Percentiles rank a stretch among this genome's conserved stretches.
These are phyloP conservation scores for Fallopia convolvulus DNA, from an alignment of 148 eudicot species.

Conservation along the genomic window DNA sequence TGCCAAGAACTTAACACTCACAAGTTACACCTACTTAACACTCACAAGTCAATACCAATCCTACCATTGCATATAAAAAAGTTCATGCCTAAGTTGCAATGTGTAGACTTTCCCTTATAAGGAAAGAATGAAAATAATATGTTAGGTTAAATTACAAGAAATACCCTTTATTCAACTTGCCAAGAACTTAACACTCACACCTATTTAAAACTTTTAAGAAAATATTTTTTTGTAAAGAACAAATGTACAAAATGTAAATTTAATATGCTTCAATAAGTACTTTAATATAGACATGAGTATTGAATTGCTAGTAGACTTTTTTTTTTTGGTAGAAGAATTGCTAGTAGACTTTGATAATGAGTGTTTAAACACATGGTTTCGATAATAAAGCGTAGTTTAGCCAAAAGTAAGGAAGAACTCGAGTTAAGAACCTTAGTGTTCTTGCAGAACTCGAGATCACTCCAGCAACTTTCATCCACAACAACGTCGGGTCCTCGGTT, in stretches of 20 bases:
- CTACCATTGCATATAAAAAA: slow-evolving; percentile 23
- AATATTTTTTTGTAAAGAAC: no score
- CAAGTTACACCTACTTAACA: no score
- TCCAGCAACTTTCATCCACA: slow-evolving; percentile 93
- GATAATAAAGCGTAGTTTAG: background rate
- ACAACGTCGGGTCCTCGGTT: slow-evolving; percentile 67
- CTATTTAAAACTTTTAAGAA: no score
- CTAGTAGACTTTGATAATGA: no score
- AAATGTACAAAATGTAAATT: no score
- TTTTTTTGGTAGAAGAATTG: no score
- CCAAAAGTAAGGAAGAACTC: background rate
- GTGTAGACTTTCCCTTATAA: background rate
- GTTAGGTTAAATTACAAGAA: background rate
- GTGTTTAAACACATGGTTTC: background rate
- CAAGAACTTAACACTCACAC: no score
- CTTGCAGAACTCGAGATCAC: slow-evolving; percentile 96
- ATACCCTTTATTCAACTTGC: no score
- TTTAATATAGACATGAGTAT: no score
- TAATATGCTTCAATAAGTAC: no score
- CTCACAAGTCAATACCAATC: slow-evolving; percentile 78
- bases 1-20: no score
- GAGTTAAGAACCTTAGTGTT: slow-evolving; percentile 55
- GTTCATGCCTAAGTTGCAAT: background rate
- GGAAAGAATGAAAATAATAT: background rate
- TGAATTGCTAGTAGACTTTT: no score